Evolutionary conservation across 306 rosid genomes (phyloP).

Genomic region (Fragaria nilgerrensis): DNA sequence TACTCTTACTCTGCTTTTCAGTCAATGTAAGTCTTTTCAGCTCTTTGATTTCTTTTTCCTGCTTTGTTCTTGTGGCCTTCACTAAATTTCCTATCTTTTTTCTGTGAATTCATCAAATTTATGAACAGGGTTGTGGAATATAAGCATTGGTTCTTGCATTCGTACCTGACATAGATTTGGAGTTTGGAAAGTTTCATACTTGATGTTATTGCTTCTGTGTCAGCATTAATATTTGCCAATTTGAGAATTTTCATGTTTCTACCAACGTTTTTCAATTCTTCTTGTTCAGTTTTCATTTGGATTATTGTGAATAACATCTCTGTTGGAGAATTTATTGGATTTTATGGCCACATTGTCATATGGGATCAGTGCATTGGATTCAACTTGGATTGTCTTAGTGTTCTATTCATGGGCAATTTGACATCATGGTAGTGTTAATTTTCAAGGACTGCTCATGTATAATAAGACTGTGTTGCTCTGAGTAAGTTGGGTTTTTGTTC

Average conservation of each 20-base stretch:
- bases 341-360: constrained; percentile 10
- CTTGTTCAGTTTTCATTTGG: background rate
- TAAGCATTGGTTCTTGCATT: background rate
- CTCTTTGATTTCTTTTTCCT: constrained; percentile 7
- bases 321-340: constrained; percentile 2
- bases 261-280: background rate
- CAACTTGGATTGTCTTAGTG: background rate
- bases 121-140: constrained; percentile 4
- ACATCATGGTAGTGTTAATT: background rate
- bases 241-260: background rate
- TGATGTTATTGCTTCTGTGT: background rate
- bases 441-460: background rate
- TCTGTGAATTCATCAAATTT: background rate
- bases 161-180: background rate
- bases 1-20: constrained; percentile 28
- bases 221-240: background rate
- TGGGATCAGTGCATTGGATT: background rate
- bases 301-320: background rate
- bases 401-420: constrained; percentile 3
- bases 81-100: background rate
- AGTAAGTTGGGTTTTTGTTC: background rate
- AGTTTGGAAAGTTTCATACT: background rate
- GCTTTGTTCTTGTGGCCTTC: background rate
- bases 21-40: constrained; percentile 34
- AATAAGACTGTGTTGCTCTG: background rate